phyloP scores from a whole-genome alignment of 805 yeast species.

The Maudiozyma barnettii region DNA sequence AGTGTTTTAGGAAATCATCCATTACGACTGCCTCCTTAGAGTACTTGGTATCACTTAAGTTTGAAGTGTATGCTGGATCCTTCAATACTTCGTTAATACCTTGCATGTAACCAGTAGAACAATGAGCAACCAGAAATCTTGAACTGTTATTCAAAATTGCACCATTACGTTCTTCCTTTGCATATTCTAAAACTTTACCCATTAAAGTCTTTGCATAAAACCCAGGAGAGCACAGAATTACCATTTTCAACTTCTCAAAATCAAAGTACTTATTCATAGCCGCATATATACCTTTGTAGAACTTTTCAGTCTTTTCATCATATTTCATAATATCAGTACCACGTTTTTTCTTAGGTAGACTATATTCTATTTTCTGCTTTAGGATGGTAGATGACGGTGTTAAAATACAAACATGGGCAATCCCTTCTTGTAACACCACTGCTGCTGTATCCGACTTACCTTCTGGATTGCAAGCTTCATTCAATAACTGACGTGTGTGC shows the following conservation, averaged over 20 bases:
- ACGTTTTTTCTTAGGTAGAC: constrained; percentile 79
- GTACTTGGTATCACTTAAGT: constrained; percentile 71
- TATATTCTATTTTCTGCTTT: constrained; percentile 68
- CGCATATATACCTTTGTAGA: constrained; percentile 52
- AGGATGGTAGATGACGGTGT: constrained; percentile 84
- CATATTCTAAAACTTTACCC: constrained; percentile 47
- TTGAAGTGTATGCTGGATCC: constrained; percentile 54
- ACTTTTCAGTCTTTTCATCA: constrained; percentile 67
- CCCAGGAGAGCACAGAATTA: constrained; percentile 87
- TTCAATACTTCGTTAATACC: constrained; percentile 81
- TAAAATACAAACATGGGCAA: constrained; percentile 83
- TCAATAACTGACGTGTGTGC: constrained; percentile 50
- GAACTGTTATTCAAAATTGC: constrained; percentile 44
- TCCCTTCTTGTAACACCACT: constrained; percentile 84
- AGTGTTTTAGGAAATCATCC: constrained; percentile 65
- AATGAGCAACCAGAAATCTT: constrained; percentile 72
- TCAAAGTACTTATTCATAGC: constrained; percentile 63
- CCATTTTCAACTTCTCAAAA: constrained; percentile 58
- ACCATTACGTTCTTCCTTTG: constrained; percentile 52
- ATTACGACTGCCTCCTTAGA: constrained; percentile 62
- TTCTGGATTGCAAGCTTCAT: constrained; percentile 65
- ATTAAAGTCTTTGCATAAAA: constrained; percentile 58
- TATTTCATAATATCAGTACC: constrained; percentile 72
- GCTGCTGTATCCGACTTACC: constrained; percentile 89
- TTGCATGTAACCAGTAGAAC: constrained; percentile 88